phyloP scores from a whole-genome alignment of 2,329 filamentous ascomycete genomes.

The Fusarium temperatum region DNA sequence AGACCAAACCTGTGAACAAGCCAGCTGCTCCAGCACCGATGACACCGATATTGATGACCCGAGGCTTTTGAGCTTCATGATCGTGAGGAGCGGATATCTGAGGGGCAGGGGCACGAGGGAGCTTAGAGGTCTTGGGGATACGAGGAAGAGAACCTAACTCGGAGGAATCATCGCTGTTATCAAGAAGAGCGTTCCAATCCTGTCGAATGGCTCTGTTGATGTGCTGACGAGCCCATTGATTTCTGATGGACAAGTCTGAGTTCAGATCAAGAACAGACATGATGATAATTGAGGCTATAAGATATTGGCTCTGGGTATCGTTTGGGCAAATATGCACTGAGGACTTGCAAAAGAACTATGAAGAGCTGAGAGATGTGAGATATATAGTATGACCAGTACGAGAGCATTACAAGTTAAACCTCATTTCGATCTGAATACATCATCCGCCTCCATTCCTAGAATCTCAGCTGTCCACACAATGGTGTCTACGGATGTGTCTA shows the following conservation, averaged over 20 bases:
- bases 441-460: background rate
- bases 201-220: background rate
- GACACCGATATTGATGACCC: background rate
- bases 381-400: background rate
- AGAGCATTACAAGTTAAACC: accelerated
- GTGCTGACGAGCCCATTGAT: slow-evolving; percentile 6
- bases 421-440: background rate
- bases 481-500: background rate
- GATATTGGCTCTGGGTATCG: background rate
- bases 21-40: slow-evolving; percentile 19
- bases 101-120: background rate
- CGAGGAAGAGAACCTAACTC: background rate
- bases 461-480: background rate
- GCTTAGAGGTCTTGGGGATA: background rate
- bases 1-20: slow-evolving; percentile 3
- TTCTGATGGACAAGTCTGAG: background rate
- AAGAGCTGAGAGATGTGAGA: accelerated
- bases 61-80: background rate
- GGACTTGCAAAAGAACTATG: background rate
- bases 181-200: slow-evolving; percentile 2
- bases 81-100: background rate
- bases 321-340: accelerated
- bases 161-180: background rate
- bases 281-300: background rate
- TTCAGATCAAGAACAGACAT: background rate